These are phyloP conservation scores for Daedaleopsis sinensis DNA, from an alignment of 768 basidiomycete species.

Conservation along the genomic window DNA sequence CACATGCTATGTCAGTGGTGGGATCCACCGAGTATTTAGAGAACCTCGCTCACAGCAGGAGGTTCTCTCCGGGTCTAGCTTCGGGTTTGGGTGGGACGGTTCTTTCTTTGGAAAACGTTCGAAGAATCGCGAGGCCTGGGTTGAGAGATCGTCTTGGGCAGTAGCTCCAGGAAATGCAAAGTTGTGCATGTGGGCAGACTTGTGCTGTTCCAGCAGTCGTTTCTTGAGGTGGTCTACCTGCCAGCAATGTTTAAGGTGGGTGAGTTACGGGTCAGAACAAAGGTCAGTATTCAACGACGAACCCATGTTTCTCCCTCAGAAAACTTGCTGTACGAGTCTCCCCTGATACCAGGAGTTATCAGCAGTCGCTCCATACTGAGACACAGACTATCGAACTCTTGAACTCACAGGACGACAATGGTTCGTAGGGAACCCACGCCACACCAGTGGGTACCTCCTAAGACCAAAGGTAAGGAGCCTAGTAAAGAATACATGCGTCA, in stretches of 20 bases:
- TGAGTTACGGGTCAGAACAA: not conserved
- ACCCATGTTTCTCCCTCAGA: constrained; percentile 1
- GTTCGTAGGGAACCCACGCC: not conserved
- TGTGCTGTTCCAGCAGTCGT: not conserved
- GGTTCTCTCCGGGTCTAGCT: constrained; percentile 10
- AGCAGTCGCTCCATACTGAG: too few relatives aligned
- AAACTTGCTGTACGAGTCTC: constrained; percentile 2
- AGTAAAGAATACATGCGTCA: not conserved
- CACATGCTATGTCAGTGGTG: not conserved
- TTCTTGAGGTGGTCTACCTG: constrained; percentile 1
- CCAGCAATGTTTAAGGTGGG: not conserved
- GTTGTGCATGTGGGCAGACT: constrained; percentile 9
- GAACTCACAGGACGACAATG: not conserved
- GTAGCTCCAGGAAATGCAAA: constrained; percentile 28
- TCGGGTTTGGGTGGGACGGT: not conserved
- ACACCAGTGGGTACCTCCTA: not conserved
- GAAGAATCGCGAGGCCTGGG: constrained; percentile 24
- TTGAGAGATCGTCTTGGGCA: constrained; percentile 26
- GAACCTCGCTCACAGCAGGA: constrained; percentile 4
- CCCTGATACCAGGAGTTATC: not conserved
- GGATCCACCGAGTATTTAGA: not conserved
- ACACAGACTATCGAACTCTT: too few relatives aligned
- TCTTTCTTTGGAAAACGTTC: constrained; percentile 2
- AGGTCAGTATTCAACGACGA: not conserved
- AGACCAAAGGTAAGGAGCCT: not conserved